These are phyloP conservation scores for Cadophora gregata DNA, from an alignment of 2,329 filamentous ascomycete species.

Conservation along the genomic window DNA sequence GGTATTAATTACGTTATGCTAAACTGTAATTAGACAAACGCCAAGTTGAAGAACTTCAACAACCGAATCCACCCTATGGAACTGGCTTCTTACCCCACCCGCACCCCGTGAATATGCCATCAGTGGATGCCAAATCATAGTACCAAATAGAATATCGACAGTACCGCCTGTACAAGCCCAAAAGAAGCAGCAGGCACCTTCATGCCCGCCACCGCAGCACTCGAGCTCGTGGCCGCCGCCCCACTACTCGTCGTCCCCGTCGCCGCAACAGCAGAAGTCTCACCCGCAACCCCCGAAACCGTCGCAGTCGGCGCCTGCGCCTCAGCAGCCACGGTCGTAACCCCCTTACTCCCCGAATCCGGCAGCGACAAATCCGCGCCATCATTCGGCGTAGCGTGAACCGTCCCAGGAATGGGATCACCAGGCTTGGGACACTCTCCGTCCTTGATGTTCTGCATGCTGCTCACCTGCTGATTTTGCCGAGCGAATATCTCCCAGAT, in stretches of 20 bases:
- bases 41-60: no score
- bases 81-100: no score
- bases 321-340: not conserved
- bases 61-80: no score
- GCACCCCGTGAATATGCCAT: no score
- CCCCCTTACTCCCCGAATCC: not conserved
- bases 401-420: not conserved
- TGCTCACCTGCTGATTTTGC: not conserved
- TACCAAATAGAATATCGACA: not conserved
- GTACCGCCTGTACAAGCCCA: not conserved
- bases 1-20: no score
- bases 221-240: not conserved
- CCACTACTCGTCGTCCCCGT: not conserved
- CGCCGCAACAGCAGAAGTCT: not conserved
- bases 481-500: not conserved
- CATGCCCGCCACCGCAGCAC: not conserved
- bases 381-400: constrained; percentile 1
- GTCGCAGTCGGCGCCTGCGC: not conserved
- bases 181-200: not conserved
- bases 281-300: not conserved
- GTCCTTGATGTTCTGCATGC: constrained; percentile 1
- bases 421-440: not conserved
- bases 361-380: not conserved
- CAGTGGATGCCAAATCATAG: no score
- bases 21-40: no score